phyloP scores from a whole-genome alignment of 257 asterid species.

The Scutellaria minor region DNA sequence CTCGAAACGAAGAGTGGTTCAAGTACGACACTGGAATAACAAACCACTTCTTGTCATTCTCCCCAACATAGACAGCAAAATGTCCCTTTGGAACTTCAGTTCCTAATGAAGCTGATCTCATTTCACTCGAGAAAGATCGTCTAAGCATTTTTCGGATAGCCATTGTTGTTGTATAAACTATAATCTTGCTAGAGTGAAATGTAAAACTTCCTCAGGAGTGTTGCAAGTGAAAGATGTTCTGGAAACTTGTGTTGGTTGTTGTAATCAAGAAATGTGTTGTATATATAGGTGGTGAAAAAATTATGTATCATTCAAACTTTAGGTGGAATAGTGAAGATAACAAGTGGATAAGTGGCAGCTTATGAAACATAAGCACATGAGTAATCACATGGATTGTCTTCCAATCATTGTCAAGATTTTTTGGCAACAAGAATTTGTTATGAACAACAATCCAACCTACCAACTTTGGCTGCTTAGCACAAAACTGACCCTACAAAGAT shows the following conservation, averaged over 20 bases:
- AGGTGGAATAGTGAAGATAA: neutral
- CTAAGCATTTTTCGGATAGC: constrained; percentile 21
- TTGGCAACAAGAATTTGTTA: neutral
- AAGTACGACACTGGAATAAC: constrained; percentile 24
- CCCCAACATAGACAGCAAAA: constrained; percentile 25
- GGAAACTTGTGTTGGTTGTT: constrained; percentile 1
- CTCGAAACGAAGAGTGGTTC: constrained; percentile 12
- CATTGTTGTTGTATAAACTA: constrained; percentile 3
- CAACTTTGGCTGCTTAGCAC: neutral
- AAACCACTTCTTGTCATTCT: constrained; percentile 17
- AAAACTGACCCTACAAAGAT: no score
- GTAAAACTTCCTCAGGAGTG: neutral
- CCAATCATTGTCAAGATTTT: neutral
- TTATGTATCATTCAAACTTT: neutral
- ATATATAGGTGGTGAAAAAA: neutral
- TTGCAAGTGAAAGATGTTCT: neutral
- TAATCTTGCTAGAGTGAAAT: neutral
- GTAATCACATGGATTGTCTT: constrained; percentile 36
- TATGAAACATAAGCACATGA: constrained; percentile 28
- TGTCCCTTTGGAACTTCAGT: constrained; percentile 36
- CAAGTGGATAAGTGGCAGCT: constrained; percentile 17
- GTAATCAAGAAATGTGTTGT: neutral
- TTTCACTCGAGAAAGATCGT: constrained; percentile 10
- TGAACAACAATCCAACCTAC: neutral
- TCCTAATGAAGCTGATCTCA: constrained; percentile 29